phyloP scores from a whole-genome alignment of 768 basidiomycete genomes.

The Amanita exitialis region DNA sequence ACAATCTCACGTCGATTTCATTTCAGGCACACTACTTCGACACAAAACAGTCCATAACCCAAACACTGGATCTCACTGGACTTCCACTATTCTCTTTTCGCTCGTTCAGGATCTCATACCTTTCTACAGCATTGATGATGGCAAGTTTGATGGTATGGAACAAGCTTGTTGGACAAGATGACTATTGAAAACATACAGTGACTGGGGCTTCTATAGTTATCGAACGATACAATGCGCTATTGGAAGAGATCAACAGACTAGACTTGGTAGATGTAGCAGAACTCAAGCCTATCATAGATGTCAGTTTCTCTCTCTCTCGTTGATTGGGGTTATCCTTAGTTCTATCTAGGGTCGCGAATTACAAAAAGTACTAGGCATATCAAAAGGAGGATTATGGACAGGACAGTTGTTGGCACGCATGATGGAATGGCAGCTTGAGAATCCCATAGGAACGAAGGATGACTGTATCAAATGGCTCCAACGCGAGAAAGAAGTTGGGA shows the following conservation, averaged over 20 bases:
- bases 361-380: slow-evolving; percentile 35
- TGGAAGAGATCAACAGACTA: slow-evolving; percentile 48
- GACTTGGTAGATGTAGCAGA: slow-evolving; percentile 53
- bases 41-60: slow-evolving; percentile 57
- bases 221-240: slow-evolving; percentile 56
- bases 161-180: neutral
- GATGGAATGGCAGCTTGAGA: slow-evolving; percentile 77
- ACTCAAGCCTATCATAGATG: slow-evolving; percentile 67
- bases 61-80: slow-evolving; percentile 56
- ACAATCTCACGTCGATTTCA: neutral
- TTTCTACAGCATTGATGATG: slow-evolving; percentile 31
- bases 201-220: slow-evolving; percentile 38
- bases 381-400: slow-evolving; percentile 63
- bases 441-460: slow-evolving; percentile 57
- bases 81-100: slow-evolving; percentile 64
- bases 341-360: slow-evolving; percentile 62
- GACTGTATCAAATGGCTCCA: slow-evolving; percentile 65
- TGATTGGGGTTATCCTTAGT: neutral
- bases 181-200: slow-evolving; percentile 19
- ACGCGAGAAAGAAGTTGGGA: slow-evolving; percentile 38
- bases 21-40: slow-evolving; percentile 57
- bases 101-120: slow-evolving; percentile 60
- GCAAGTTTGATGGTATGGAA: slow-evolving; percentile 35
- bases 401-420: slow-evolving; percentile 53
- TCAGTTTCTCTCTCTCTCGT: slow-evolving; percentile 24